A percentile compares a stretch with the other conserved stretches of the same genome.
phyloP scores from a whole-genome alignment of 331 rosid genomes.

The Quercus lobata region DNA sequence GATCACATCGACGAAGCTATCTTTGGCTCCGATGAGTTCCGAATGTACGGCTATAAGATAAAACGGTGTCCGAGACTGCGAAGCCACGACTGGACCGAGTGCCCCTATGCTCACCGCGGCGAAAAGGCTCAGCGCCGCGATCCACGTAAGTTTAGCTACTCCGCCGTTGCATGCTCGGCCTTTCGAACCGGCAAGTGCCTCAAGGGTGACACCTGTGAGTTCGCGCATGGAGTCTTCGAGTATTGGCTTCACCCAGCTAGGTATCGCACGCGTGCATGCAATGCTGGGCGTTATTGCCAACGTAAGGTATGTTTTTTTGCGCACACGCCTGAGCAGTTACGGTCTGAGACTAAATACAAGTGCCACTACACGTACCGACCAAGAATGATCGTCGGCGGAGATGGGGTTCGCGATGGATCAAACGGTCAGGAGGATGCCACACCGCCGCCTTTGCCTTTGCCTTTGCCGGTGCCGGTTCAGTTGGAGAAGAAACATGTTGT shows the following conservation, averaged over 20 bases:
- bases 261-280: conserved; percentile 46
- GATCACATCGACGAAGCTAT: conserved; percentile 4
- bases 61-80: conserved; percentile 38
- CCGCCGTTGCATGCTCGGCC: conserved; percentile 34
- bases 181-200: conserved; percentile 37
- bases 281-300: conserved; percentile 32
- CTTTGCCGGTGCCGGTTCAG: not conserved
- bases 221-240: conserved; percentile 60
- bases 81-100: conserved; percentile 56
- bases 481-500: not conserved
- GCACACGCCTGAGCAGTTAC: conserved; percentile 21
- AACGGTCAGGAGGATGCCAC: not conserved
- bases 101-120: conserved; percentile 55
- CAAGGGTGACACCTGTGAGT: conserved; percentile 38
- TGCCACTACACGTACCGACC: not conserved
- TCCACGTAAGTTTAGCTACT: conserved; percentile 30
- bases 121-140: conserved; percentile 56
- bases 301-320: conserved; percentile 59
- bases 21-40: conserved; percentile 23
- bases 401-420: not conserved
- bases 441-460: too few species aligned
- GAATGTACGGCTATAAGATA: conserved; percentile 33
- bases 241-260: conserved; percentile 54
- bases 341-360: not conserved
- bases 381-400: not conserved